phyloP scores from a whole-genome alignment of 208 protist species.

The Strigomonas oncopelti region DNA sequence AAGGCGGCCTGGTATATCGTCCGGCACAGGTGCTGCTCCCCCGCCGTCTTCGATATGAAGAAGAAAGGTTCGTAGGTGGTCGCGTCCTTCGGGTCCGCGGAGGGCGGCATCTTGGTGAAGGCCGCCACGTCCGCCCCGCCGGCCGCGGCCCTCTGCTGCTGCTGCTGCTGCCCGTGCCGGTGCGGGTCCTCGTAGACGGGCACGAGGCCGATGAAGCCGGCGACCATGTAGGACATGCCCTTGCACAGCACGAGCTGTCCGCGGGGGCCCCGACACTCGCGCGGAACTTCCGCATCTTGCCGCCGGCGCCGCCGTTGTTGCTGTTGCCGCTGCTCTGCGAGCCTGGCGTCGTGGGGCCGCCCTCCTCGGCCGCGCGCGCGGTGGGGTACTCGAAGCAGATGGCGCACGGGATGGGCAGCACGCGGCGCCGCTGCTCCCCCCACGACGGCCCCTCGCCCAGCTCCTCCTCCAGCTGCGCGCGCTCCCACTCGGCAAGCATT shows the following conservation, averaged over 20 bases:
- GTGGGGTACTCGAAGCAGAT: constrained; percentile 39
- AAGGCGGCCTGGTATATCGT: constrained; percentile 33
- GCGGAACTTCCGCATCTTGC: no score
- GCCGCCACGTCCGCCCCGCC: neutral
- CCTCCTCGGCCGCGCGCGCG: constrained; percentile 17
- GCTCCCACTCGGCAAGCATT: constrained; percentile 20
- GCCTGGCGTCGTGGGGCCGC: neutral
- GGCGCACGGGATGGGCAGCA: constrained; percentile 38
- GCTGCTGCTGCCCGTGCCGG: neutral
- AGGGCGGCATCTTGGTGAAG: neutral
- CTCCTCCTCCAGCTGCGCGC: neutral
- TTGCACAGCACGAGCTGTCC: constrained; percentile 19
- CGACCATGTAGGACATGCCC: constrained; percentile 14
- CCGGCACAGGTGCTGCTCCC: constrained; percentile 40
- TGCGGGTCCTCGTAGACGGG: neutral
- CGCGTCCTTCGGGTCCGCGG: neutral
- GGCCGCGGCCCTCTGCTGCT: neutral
- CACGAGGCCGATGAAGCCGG: constrained; percentile 22
- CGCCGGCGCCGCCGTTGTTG: neutral
- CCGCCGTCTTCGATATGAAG: constrained; percentile 46
- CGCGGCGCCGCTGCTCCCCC: neutral
- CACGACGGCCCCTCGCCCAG: neutral
- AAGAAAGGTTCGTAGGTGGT: constrained; percentile 25
- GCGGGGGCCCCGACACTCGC: neutral
- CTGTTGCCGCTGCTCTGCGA: neutral